Evolutionary conservation across 2,329 filamentous ascomycete species (phyloP).

Genomic region (Epichloe sylvatica): DNA sequence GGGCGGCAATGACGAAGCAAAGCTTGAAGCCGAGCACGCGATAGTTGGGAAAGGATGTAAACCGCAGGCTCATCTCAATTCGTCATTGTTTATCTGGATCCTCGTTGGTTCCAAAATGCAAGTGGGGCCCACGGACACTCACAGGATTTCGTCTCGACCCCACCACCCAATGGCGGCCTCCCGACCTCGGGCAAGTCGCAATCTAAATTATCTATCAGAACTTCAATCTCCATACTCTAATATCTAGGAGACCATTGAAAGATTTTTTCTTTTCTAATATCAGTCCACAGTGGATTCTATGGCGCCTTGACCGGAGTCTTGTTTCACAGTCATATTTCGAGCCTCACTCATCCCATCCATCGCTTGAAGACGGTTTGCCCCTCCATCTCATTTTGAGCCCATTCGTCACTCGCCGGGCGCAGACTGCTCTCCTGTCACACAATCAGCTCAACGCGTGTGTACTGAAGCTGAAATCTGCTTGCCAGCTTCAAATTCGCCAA

Average conservation of each 20-base stretch:
- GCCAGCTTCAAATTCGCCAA: not conserved
- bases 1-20: not conserved
- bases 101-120: not conserved
- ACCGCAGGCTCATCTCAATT: not conserved
- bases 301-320: not conserved
- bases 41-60: not conserved
- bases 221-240: not conserved
- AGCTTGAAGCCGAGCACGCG: not conserved
- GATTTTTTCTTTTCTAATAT: not conserved
- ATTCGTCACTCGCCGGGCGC: not conserved
- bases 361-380: not conserved
- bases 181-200: not conserved
- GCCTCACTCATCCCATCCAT: not conserved
- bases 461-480: not conserved
- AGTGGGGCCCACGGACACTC: too few species aligned
- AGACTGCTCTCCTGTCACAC: not conserved
- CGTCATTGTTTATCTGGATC: not conserved
- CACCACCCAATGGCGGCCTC: constrained; percentile 1
- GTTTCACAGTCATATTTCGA: not conserved
- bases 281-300: too few species aligned
- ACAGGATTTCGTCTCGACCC: not conserved
- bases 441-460: not conserved
- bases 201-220: not conserved
- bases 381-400: not conserved
- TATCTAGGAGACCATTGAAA: not conserved